Percentiles rank a stretch among this genome's conserved stretches.
Conservation (phyloP, 2,329 filamentous ascomycete species). For the Scedosporium apiospermum region DNA sequence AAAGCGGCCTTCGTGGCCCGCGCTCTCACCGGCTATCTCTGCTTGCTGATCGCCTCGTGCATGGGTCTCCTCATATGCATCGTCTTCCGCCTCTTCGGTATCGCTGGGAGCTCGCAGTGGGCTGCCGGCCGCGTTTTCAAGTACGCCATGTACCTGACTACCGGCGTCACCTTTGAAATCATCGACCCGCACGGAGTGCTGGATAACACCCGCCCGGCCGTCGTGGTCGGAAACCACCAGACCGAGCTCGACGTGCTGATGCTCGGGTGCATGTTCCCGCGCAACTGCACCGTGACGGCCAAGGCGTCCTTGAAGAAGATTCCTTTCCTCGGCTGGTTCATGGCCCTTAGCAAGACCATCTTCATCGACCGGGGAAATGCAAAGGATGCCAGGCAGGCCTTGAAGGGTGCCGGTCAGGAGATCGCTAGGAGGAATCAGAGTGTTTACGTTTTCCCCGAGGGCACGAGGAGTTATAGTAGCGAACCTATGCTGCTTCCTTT, state of each 20-base stretch:
- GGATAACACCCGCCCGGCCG: slow-evolving; percentile 61
- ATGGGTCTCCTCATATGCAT: slow-evolving; percentile 73
- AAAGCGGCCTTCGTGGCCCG: slow-evolving; percentile 61
- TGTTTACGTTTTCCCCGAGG: slow-evolving; percentile 85
- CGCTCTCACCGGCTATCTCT: slow-evolving; percentile 54
- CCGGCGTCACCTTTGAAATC: slow-evolving; percentile 70
- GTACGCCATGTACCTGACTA: slow-evolving; percentile 62
- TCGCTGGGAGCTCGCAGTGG: slow-evolving; percentile 77
- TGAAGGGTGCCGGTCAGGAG: slow-evolving; percentile 71
- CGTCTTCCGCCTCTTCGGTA: slow-evolving; percentile 59
- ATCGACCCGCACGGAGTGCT: slow-evolving; percentile 57
- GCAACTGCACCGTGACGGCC: slow-evolving; percentile 85
- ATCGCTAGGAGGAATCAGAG: slow-evolving; percentile 66
- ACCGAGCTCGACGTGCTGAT: slow-evolving; percentile 90
- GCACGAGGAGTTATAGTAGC: slow-evolving; percentile 80
- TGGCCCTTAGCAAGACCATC: slow-evolving; percentile 74
- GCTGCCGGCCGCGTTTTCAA: slow-evolving; percentile 71
- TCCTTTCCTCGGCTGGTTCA: slow-evolving; percentile 93
- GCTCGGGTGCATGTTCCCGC: slow-evolving; percentile 81
- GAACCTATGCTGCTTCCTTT: slow-evolving; percentile 82
- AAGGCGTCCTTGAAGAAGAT: slow-evolving; percentile 73
- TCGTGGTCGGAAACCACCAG: slow-evolving; percentile 94
- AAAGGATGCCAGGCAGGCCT: slow-evolving; percentile 72
- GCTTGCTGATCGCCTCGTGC: slow-evolving; percentile 48
- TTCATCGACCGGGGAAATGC: slow-evolving; percentile 91